Evolutionary conservation across 2,329 filamentous ascomycete species (phyloP).

Genomic region (Trichophyton rubrum): DNA sequence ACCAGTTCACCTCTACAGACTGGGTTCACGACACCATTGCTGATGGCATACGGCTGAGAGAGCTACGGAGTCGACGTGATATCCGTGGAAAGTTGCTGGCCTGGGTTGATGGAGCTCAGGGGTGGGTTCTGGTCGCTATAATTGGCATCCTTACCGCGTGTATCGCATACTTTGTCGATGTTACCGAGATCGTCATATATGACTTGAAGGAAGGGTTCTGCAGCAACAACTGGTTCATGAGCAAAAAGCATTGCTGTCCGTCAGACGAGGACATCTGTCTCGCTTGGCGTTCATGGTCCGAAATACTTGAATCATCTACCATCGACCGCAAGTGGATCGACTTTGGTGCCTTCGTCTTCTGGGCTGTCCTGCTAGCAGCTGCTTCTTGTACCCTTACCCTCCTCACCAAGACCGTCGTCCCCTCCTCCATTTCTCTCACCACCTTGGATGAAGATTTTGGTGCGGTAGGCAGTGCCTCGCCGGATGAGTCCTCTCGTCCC

Average conservation of each 20-base stretch:
- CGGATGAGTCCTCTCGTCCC: conserved; percentile 31
- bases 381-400: conserved; percentile 69
- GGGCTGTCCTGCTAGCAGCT: conserved; percentile 57
- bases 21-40: conserved; percentile 98
- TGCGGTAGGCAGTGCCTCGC: conserved; percentile 42
- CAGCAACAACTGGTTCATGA: conserved; percentile 55
- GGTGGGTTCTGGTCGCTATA: conserved; percentile 84
- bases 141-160: conserved; percentile 77
- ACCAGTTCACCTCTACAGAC: conserved; percentile 94
- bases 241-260: conserved; percentile 54
- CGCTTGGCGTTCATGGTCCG: conserved; percentile 53
- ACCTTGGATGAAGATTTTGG: conserved; percentile 89
- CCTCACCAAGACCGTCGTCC: conserved; percentile 85
- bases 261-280: conserved; percentile 41
- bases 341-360: conserved; percentile 60
- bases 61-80: conserved; percentile 67
- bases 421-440: conserved; percentile 71
- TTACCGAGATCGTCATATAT: conserved; percentile 73
- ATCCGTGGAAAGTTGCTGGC: conserved; percentile 66
- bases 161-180: conserved; percentile 78
- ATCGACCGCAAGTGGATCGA: conserved; percentile 52
- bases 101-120: conserved; percentile 75
- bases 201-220: conserved; percentile 91
- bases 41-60: conserved; percentile 79
- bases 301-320: conserved; percentile 44